Evolutionary conservation across 306 rosid genomes (phyloP), one percentile per base, ranked within the genome.

Genomic region (Castanea crenata): DNA sequence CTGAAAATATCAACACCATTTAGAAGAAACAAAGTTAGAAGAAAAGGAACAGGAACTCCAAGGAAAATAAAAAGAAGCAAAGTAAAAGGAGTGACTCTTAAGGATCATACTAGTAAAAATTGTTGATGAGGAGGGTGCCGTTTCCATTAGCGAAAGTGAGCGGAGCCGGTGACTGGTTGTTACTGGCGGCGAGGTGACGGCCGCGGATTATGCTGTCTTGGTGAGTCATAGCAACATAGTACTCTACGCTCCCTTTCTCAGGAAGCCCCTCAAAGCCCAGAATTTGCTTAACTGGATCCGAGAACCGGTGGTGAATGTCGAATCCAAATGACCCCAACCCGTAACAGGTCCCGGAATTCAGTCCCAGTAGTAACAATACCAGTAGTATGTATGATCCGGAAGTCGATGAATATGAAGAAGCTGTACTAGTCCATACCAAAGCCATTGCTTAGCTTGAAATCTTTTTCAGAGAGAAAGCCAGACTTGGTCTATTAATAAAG

Each of bases 201-300:
- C 92, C 92, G 4, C 81, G 92, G 71, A 91, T 81, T 5, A 82
- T 29, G 3, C 81, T 82, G 78, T 94, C 98, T 9, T 92, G 77
- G 68, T 87, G 87, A 13, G 88, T 86, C 94, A 94, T 88, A n/a
- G 84, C 88, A 38, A 74, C 92, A 71, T 92, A 92, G 78, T 92
- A 94, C 11, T 69, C 83, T n/a, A 85, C 81, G 51, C 81, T 91
- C 1, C 96, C 97, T 71, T 90, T 88, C 73, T 83, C 85, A 2
- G 98, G 97, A 0, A 89, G 55, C 6, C 79, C 82, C 32, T 83
- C 79, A 52, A 61, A 46, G 18, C 86, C 89, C 27, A 92, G 29
- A 87, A 92, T 63, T 27, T 78, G 92, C 84, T 83, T 87, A 3
- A 94, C 88, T 57, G 93, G 89, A 79, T 91, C 93, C 6, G 97